Evolutionary conservation across 352 stramenopile genomes (phyloP).

Genomic region (Peronospora farinosa): DNA sequence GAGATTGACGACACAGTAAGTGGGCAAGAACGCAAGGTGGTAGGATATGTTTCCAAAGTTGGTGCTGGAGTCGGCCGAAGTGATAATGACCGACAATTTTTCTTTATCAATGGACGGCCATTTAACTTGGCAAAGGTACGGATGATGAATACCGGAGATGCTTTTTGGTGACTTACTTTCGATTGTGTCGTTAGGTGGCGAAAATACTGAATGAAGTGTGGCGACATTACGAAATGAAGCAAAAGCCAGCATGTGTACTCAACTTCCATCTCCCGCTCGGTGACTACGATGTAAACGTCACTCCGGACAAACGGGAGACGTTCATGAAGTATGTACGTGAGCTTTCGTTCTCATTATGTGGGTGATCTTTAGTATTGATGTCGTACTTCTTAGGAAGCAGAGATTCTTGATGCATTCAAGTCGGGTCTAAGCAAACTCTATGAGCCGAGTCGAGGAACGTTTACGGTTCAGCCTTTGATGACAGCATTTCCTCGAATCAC

Average conservation of each 20-base stretch:
- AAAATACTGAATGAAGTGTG: slow-evolving; percentile 88
- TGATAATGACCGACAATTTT: slow-evolving; percentile 91
- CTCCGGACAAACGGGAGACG: slow-evolving; percentile 95
- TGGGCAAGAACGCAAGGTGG: slow-evolving; percentile 33
- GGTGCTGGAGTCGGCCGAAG: slow-evolving; percentile 61
- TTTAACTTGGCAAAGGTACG: slow-evolving; percentile 88
- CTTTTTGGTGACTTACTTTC: slow-evolving; percentile 5
- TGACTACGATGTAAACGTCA: slow-evolving; percentile 95
- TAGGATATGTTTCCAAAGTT: slow-evolving; percentile 68
- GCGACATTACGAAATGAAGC: slow-evolving; percentile 85
- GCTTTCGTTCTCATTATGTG: not conserved
- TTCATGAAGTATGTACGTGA: slow-evolving; percentile 66
- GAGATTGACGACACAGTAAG: slow-evolving; percentile 20
- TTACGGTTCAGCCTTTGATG: slow-evolving; percentile 54
- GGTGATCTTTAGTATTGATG: not conserved
- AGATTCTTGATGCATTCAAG: slow-evolving; percentile 59
- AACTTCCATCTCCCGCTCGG: slow-evolving; percentile 84
- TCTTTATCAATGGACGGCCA: slow-evolving; percentile 94
- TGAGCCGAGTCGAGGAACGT: slow-evolving; percentile 53
- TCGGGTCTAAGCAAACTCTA: slow-evolving; percentile 49
- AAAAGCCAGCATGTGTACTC: slow-evolving; percentile 92
- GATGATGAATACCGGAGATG: not conserved
- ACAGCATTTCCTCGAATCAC: slow-evolving; percentile 30
- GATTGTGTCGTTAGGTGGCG: slow-evolving; percentile 37
- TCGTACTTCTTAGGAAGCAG: slow-evolving; percentile 34